Percentiles rank a stretch among this genome's conserved stretches.
These are phyloP conservation scores for Malassezia cuniculi DNA, from an alignment of 1,284 basidiomycete species.

Conservation along the genomic window DNA sequence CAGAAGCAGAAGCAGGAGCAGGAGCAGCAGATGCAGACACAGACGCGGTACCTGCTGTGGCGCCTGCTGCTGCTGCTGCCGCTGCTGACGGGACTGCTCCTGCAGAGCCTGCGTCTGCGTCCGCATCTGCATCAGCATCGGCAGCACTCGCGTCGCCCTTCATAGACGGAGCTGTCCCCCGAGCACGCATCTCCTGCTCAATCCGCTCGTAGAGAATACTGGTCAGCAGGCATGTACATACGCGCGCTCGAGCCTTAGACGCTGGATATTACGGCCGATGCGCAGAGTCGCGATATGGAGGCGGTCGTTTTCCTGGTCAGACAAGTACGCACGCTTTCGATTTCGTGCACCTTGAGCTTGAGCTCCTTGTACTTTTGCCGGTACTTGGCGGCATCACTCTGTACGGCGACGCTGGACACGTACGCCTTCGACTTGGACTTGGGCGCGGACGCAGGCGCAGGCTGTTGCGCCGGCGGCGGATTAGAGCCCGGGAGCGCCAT, in stretches of 20 bases:
- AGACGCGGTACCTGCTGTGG: too few species aligned
- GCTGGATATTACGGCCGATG: conserved; percentile 70
- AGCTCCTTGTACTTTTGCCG: conserved; percentile 77
- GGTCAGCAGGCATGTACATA: conserved; percentile 48
- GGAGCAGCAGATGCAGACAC: too few species aligned
- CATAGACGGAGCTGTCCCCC: too few species aligned
- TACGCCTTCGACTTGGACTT: conserved; percentile 41
- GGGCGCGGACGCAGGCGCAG: background rate
- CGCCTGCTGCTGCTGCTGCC: too few species aligned
- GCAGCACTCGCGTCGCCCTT: too few species aligned
- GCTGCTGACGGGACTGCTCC: too few species aligned
- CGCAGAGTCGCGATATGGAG: conserved; percentile 65
- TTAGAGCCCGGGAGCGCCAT: too few species aligned
- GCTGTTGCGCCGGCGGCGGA: conserved; percentile 1
- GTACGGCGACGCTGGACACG: conserved; percentile 36
- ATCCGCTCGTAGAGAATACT: conserved; percentile 36
- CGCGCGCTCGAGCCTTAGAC: conserved; percentile 78
- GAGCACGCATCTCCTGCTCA: conserved; percentile 20
- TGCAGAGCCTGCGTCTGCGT: too few species aligned
- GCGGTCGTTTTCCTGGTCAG: conserved; percentile 66
- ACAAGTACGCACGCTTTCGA: conserved; percentile 57
- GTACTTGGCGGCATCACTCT: conserved; percentile 67
- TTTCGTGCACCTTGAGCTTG: conserved; percentile 74
- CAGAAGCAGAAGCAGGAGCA: too few species aligned
- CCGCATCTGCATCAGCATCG: too few species aligned